Percentiles rank a stretch among this genome's conserved stretches.
Conservation (phyloP, 768 basidiomycete genomes). For the Agaricus blazei region DNA sequence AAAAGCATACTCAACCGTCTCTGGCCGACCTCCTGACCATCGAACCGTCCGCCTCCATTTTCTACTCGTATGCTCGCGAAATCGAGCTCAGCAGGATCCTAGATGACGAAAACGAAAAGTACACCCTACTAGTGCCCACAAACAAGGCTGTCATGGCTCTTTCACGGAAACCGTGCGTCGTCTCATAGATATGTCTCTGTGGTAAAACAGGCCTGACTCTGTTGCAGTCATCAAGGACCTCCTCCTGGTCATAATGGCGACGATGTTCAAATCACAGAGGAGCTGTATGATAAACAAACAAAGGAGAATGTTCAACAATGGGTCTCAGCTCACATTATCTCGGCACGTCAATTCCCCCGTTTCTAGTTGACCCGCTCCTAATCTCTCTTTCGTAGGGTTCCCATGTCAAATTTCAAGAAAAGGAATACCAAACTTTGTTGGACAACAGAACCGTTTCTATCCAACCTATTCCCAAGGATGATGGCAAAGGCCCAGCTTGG, state of each 20-base stretch:
- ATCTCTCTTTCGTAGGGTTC: constrained; percentile 30
- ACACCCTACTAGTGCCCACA: constrained; percentile 75
- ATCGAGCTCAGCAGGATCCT: constrained; percentile 54
- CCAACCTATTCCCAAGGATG: constrained; percentile 28
- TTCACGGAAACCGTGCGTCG: constrained; percentile 72
- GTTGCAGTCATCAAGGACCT: constrained; percentile 49
- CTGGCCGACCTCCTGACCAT: constrained; percentile 78
- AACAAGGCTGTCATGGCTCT: constrained; percentile 87
- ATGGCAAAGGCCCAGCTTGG: constrained; percentile 47
- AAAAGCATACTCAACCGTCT: constrained; percentile 43
- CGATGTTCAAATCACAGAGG: constrained; percentile 55
- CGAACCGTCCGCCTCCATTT: constrained; percentile 70
- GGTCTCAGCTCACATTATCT: constrained; percentile 81
- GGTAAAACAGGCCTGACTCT: not conserved
- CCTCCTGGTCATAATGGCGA: constrained; percentile 36
- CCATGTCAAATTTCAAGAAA: constrained; percentile 39
- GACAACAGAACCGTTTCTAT: constrained; percentile 56
- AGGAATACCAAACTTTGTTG: constrained; percentile 52
- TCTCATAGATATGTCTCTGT: not conserved
- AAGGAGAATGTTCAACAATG: constrained; percentile 72
- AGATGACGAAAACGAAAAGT: constrained; percentile 24
- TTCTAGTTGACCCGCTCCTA: not conserved
- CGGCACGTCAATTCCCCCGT: constrained; percentile 38
- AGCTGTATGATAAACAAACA: constrained; percentile 56
- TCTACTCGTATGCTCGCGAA: constrained; percentile 80